These are phyloP conservation scores for Selenicereus undatus DNA, from an alignment of 148 eudicot species.

Conservation along the genomic window DNA sequence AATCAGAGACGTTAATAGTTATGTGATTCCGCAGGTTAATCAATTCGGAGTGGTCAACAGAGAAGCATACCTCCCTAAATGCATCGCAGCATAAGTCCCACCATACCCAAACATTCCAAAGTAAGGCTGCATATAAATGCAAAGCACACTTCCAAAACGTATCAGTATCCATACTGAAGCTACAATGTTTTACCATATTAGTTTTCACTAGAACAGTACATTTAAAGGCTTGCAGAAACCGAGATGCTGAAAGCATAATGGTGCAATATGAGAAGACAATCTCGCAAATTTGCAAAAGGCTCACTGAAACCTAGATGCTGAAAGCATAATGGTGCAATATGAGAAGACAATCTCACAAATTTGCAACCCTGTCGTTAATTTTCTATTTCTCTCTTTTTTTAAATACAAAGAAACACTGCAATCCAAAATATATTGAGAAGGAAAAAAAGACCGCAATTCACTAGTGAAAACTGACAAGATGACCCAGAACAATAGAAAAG, in stretches of 20 bases:
- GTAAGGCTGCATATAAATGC: constrained; percentile 49
- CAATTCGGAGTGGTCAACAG: background rate
- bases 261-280: background rate
- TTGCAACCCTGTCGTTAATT: background rate
- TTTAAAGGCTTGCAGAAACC: background rate
- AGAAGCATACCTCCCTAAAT: constrained; percentile 56
- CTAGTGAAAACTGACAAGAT: background rate
- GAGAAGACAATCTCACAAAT: background rate
- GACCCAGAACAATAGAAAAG: background rate
- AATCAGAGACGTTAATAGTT: background rate
- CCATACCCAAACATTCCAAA: constrained; percentile 94
- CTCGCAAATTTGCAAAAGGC: background rate
- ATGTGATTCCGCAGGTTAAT: background rate
- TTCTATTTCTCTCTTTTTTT: no score
- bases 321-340: background rate
- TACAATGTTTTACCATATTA: no score
- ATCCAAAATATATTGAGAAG: no score
- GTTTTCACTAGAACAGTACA: no score
- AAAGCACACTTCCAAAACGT: background rate
- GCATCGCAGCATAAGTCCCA: constrained; percentile 77
- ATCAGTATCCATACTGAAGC: background rate
- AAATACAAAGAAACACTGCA: no score
- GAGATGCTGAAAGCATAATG: background rate
- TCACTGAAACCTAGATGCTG: background rate
- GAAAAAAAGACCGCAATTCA: background rate